Evolutionary conservation across 371 early-diverging fungal genomes (phyloP).

Genomic region (Mortierella sp.): DNA sequence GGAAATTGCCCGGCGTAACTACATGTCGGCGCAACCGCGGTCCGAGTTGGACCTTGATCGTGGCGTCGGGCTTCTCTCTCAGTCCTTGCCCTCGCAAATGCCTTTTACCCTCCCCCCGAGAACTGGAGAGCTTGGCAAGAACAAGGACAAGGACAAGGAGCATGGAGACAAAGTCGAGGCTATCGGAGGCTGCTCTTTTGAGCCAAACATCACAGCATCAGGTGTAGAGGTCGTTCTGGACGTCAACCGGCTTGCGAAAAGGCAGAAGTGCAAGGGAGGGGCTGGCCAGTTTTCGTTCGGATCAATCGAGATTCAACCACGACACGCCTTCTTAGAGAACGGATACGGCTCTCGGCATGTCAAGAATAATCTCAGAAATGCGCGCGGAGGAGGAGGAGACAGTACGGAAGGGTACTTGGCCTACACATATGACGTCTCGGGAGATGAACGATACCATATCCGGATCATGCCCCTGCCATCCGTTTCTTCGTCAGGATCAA

Average conservation of each 20-base stretch:
- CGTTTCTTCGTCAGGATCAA: not conserved
- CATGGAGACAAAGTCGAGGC: not conserved
- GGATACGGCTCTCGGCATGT: not conserved
- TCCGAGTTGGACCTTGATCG: not conserved
- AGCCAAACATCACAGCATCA: not conserved
- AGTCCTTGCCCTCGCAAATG: not conserved
- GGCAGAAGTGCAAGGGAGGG: not conserved
- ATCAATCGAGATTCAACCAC: slow-evolving; percentile 39
- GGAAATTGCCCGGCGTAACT: not conserved
- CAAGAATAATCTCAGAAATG: not conserved
- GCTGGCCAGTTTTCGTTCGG: slow-evolving; percentile 33
- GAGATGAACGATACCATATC: slow-evolving; percentile 60
- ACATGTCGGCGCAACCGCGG: not conserved
- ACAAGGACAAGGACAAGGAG: not conserved
- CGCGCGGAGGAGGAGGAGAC: not conserved
- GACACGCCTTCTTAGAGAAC: slow-evolving; percentile 11
- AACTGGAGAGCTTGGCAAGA: not conserved
- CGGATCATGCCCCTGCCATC: slow-evolving; percentile 25
- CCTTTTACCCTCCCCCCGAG: not conserved
- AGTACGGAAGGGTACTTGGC: slow-evolving; percentile 48
- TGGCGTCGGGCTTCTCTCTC: not conserved
- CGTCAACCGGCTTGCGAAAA: slow-evolving; percentile 31
- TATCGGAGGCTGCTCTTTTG: slow-evolving; percentile 16
- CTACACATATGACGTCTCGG: slow-evolving; percentile 58
- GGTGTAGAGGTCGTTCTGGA: slow-evolving; percentile 26